Evolutionary conservation across 176 grass and related monocot species (phyloP), one percentile per base, ranked within the genome.

Genomic region (Avena atlantica): DNA sequence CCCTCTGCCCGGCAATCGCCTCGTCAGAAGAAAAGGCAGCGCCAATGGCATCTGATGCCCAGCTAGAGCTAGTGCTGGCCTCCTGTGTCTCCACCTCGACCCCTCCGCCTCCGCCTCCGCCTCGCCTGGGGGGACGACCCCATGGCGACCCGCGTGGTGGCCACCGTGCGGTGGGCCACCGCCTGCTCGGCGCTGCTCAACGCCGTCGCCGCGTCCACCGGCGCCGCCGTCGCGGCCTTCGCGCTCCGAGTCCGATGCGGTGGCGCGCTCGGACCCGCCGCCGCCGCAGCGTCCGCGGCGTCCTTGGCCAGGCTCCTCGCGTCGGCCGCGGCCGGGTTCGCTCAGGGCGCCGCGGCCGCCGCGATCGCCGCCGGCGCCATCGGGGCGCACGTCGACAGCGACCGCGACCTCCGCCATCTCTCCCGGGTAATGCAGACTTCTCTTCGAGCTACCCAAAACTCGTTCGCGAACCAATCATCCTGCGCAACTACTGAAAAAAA

Each of bases 121-220:
- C 6, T 57, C 16, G 5, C 12, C 80, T 1, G n/a, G 24, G 65
- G 16, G 36, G 23, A 4, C 23, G 21, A 3, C 42, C 0, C 23
- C 57, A 87, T 88, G 87, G 81, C 66, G 2, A 57, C 87, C 71
- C 64, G 56, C 57, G 81, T 92, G 62, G 58, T 94, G 52, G 86
- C 74, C 44, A 86, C 88, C 49, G 68, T 95, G 29, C 71, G 90
- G 29, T 78, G 83, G 56, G 66, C 93, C 42, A 92, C 90, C 66
- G 70, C 76, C 20, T 88, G 90, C 86, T 87, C 86, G 40, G 68
- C 77, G 79, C 70, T 92, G 78, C 88, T 95, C 79, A 95, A 92
- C 93, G 81, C 68, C 69, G 68, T 87, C 8, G 78, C 84, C 0
- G 47, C 89, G 16, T 48, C 50, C 86, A 42, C 90, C 12, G 81